phyloP scores from a whole-genome alignment of 352 stramenopile species.

The Phytophthora pinifolia region DNA sequence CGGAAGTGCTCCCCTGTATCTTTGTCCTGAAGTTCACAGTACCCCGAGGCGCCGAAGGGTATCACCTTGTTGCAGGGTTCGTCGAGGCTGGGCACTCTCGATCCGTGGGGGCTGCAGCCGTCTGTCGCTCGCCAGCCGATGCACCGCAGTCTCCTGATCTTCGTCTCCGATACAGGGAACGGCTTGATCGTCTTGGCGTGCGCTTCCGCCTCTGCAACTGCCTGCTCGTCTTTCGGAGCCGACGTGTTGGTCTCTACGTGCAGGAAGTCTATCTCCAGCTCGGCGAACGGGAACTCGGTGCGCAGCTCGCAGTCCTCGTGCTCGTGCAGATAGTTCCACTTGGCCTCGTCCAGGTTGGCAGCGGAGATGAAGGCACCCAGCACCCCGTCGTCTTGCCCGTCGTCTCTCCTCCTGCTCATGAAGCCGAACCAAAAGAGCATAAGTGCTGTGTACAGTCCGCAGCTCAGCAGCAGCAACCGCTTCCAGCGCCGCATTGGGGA shows the following conservation, averaged over 20 bases:
- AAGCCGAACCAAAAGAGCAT: slow-evolving; percentile 22
- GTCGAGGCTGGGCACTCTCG: slow-evolving; percentile 18
- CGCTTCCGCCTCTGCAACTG: slow-evolving; percentile 18
- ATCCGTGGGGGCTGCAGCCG: slow-evolving; percentile 15
- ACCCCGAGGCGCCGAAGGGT: slow-evolving; percentile 19
- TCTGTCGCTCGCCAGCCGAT: slow-evolving; percentile 27
- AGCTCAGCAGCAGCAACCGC: slow-evolving; percentile 16
- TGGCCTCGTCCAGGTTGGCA: slow-evolving; percentile 8
- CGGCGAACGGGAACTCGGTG: slow-evolving; percentile 19
- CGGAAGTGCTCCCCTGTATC: slow-evolving; percentile 34
- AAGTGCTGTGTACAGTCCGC: slow-evolving; percentile 17
- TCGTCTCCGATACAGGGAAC: slow-evolving; percentile 18
- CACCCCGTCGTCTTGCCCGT: neutral
- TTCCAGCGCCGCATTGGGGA: slow-evolving; percentile 9
- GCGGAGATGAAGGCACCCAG: slow-evolving; percentile 14
- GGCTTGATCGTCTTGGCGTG: slow-evolving; percentile 19
- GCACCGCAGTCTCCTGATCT: slow-evolving; percentile 24
- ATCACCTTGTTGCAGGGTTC: slow-evolving; percentile 21
- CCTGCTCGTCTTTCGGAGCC: slow-evolving; percentile 11
- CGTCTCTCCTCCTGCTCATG: neutral
- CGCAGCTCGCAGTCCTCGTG: slow-evolving; percentile 26
- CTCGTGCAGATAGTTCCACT: slow-evolving; percentile 17
- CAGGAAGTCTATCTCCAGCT: slow-evolving; percentile 25
- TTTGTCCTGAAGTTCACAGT: slow-evolving; percentile 36
- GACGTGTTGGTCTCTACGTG: slow-evolving; percentile 10